Percentiles rank a stretch among this genome's conserved stretches.
Evolutionary conservation across 164 flowering plant genomes (phyloP).

Genomic region (grape (Vitis vinifera)): ASM3070453v1 NC_081818.1:3651501-3652000

Average conservation of each 20-base stretch:
- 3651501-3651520: too few relatives aligned
- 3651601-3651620: constrained; percentile 60
- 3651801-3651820: too few relatives aligned
- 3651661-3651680: constrained; percentile 52
- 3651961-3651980: constrained; percentile 85
- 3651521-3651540: not conserved
- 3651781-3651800: too few relatives aligned
- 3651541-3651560: constrained; percentile 40
- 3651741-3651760: constrained; percentile 76
- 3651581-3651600: constrained; percentile 61
- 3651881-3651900: too few relatives aligned
- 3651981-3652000: constrained; percentile 94
- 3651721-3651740: constrained; percentile 94
- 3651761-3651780: too few relatives aligned
- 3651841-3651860: too few relatives aligned
- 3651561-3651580: constrained; percentile 83
- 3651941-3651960: constrained; percentile 74
- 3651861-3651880: too few relatives aligned
- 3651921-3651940: constrained; percentile 76
- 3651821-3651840: too few relatives aligned
- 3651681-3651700: constrained; percentile 75
- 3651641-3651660: constrained; percentile 93
- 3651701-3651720: constrained; percentile 66
- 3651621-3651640: constrained; percentile 83
- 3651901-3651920: constrained; percentile 23